Evolutionary conservation across 2,329 filamentous ascomycete species (phyloP).

Genomic region (Diaporthe caulivora): DNA sequence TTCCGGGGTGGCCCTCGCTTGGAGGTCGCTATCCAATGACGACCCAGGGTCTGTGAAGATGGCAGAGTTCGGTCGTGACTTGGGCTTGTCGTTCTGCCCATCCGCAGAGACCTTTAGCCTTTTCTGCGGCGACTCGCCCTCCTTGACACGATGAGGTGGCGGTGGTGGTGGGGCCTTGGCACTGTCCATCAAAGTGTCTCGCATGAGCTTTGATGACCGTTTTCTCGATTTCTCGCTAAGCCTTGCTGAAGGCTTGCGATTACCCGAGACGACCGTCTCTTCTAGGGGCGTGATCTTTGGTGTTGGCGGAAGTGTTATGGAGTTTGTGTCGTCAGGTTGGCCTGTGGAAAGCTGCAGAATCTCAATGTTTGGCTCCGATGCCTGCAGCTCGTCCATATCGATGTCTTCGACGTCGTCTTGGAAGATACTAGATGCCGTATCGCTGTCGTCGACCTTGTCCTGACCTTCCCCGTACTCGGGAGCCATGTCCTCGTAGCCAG

Average conservation of each 20-base stretch:
- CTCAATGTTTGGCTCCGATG: constrained; percentile 58
- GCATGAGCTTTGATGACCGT: constrained; percentile 56
- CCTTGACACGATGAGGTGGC: constrained; percentile 48
- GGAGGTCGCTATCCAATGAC: constrained; percentile 45
- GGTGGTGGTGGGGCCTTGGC: constrained; percentile 51
- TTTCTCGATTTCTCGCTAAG: constrained; percentile 54
- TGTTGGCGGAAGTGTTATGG: constrained; percentile 58
- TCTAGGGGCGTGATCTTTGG: constrained; percentile 65
- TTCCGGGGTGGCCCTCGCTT: constrained; percentile 32
- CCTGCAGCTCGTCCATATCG: constrained; percentile 55
- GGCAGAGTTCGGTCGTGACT: constrained; percentile 39
- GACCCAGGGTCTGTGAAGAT: constrained; percentile 42
- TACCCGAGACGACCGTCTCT: constrained; percentile 64
- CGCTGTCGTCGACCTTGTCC: constrained; percentile 49
- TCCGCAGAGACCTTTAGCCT: constrained; percentile 43
- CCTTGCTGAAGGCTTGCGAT: constrained; percentile 59
- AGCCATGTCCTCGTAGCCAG: constrained; percentile 47
- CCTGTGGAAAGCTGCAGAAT: constrained; percentile 57
- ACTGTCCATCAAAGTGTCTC: constrained; percentile 60
- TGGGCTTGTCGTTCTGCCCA: constrained; percentile 31
- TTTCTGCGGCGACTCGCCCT: constrained; percentile 49
- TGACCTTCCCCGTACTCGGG: constrained; percentile 45
- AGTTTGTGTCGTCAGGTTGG: constrained; percentile 44
- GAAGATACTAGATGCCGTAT: constrained; percentile 57
- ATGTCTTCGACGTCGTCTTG: constrained; percentile 57